These are phyloP conservation scores for Aspergillus pseudoviridinutans DNA, from an alignment of 2,329 filamentous ascomycete genomes.

Conservation along the genomic window DNA sequence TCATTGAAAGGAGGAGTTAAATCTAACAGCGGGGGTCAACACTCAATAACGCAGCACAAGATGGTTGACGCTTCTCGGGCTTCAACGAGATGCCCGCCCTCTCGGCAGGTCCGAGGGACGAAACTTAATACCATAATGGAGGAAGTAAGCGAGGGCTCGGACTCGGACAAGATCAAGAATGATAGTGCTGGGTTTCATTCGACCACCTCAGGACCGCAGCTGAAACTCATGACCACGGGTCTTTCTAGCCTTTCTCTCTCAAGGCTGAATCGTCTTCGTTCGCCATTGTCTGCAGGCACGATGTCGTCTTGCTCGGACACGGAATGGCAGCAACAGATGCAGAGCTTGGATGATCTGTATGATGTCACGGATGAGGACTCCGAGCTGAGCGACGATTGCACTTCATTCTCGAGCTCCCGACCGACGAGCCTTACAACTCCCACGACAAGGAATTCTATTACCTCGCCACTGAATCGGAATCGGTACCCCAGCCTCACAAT, in stretches of 20 bases:
- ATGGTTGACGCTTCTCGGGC: slow-evolving; percentile 49
- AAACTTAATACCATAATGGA: slow-evolving; percentile 64
- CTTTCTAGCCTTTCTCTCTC: slow-evolving; percentile 18
- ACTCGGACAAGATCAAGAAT: slow-evolving; percentile 13
- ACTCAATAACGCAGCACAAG: slow-evolving; percentile 11
- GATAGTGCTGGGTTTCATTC: slow-evolving; percentile 4
- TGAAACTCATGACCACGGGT: slow-evolving; percentile 33
- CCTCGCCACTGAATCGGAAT: slow-evolving; percentile 39
- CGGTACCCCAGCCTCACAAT: slow-evolving; percentile 58
- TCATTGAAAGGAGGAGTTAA: background rate
- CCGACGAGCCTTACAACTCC: slow-evolving; percentile 47
- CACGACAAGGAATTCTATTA: slow-evolving; percentile 35
- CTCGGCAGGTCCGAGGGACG: slow-evolving; percentile 56
- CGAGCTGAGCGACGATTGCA: slow-evolving; percentile 46
- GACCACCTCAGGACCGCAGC: slow-evolving; percentile 21
- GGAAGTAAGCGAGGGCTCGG: slow-evolving; percentile 41
- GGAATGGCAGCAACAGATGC: slow-evolving; percentile 63
- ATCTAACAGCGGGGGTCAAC: background rate
- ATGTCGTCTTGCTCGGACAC: slow-evolving; percentile 45
- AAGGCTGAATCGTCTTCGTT: slow-evolving; percentile 25
- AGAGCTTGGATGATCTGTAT: slow-evolving; percentile 82
- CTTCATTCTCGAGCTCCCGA: slow-evolving; percentile 48
- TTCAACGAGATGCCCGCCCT: slow-evolving; percentile 48
- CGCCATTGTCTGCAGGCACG: slow-evolving; percentile 30
- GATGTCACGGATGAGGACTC: slow-evolving; percentile 78